Evolutionary conservation across 371 early-diverging fungal species (phyloP), one percentile per base, ranked within the genome.

Genomic region (Lichtheimia ornata): DNA sequence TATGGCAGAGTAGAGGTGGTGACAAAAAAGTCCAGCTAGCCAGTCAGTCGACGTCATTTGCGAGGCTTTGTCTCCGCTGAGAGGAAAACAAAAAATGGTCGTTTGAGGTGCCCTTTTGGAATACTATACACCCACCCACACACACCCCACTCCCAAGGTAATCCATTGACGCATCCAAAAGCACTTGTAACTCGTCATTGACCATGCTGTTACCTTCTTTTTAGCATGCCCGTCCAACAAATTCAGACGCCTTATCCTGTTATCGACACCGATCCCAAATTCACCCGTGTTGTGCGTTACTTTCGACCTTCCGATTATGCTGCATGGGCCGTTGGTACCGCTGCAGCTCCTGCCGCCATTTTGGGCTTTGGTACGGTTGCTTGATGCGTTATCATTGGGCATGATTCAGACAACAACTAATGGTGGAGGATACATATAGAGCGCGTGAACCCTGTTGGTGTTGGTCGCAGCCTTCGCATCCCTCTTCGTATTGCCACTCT

Each of bases 281-380:
- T 96, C 66, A 70, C 68, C 67, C 88, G 94, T 60, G 94, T 97
- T 4, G 85, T 95, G 56, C 82, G 93, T 56, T 97, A 95, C 82
- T 90, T 97, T 75, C 87, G 98, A 59, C 70, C 88, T 51, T 74
- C 85, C 17, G 98, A 97, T 79, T 90, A 89, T 61, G 86, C 77
- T 56, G 71, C 85, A 49, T 83, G 85, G 82, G 91, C 84, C 43
- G 90, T 73, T n/a, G 66, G 87, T 42, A 86, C 89, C 6, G 87
- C 86, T 41, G 83, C 83, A 18, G 92, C 88, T 47, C 97, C 97
- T 7, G 90, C 81, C 50, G 65, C 85, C 51, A 77, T 92, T 66
- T 73, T 85, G 49, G 84, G 84, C 61, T 75, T 94, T 81, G 94
- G 94, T 91, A 87, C 11, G 35, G 35, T 35, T 35, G 35, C 35